phyloP scores from a whole-genome alignment of 2,329 filamentous ascomycete genomes.

The Trichoderma endophyticum region DNA sequence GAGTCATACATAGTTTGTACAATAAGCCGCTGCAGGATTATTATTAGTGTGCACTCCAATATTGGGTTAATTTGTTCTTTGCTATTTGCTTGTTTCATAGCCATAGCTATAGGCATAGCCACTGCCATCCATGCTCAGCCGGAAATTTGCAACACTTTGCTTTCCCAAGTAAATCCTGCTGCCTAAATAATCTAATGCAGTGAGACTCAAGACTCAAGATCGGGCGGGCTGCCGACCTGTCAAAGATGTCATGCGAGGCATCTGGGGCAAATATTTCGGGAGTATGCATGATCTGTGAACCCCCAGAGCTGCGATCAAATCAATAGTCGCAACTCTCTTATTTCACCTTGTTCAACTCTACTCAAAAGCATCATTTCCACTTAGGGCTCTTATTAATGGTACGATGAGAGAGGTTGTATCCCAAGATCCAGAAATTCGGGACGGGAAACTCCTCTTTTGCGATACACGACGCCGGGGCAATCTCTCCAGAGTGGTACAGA shows the following conservation, averaged over 20 bases:
- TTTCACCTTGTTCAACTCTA: neutral
- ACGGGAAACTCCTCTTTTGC: neutral
- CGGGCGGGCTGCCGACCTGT: neutral
- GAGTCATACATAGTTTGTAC: neutral
- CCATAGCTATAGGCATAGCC: neutral
- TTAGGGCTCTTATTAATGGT: neutral
- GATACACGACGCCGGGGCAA: neutral
- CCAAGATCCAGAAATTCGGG: constrained; percentile 3
- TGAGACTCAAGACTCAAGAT: constrained; percentile 5
- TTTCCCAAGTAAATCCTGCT: neutral
- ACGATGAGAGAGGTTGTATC: neutral
- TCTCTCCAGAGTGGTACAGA: neutral
- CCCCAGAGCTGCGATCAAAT: neutral
- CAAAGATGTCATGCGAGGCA: neutral
- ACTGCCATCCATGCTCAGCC: neutral
- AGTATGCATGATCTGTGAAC: neutral
- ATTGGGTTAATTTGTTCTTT: neutral
- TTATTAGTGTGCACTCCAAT: neutral
- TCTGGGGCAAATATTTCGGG: neutral
- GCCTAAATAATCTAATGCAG: neutral
- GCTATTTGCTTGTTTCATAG: neutral
- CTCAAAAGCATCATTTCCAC: neutral
- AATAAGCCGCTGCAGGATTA: neutral
- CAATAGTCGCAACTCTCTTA: constrained; percentile 1
- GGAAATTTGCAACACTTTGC: neutral